Percentiles rank a stretch among this genome's conserved stretches.
Evolutionary conservation across 108 stramenopile genomes (phyloP).

Genomic region (Seminavis robusta): DNA sequence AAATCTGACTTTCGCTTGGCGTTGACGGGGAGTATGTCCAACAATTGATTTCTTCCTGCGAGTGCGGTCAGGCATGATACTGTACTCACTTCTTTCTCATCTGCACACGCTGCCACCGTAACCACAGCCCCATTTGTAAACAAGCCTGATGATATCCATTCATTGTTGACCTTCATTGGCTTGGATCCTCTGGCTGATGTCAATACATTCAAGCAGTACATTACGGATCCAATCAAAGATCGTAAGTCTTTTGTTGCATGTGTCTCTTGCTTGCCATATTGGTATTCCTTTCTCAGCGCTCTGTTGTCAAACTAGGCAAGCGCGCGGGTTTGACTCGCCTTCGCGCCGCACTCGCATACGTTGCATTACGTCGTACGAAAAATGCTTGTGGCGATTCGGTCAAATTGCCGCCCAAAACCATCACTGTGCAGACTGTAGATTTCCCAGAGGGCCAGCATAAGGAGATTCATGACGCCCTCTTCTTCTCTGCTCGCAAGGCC

Average conservation of each 20-base stretch:
- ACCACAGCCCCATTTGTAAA: slow-evolving; percentile 58
- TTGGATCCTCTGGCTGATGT: slow-evolving; percentile 38
- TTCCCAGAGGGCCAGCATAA: no score
- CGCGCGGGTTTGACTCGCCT: slow-evolving; percentile 53
- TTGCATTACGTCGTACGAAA: slow-evolving; percentile 57
- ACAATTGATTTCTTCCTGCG: slow-evolving; percentile 23
- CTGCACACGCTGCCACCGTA: slow-evolving; percentile 26
- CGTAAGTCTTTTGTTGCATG: slow-evolving; percentile 46
- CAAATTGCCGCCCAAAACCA: no score
- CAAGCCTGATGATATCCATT: slow-evolving; percentile 34
- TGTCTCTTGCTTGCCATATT: no score
- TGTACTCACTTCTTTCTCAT: no score
- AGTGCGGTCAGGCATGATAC: slow-evolving; percentile 27
- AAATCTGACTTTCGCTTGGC: no score
- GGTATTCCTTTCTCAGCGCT: no score
- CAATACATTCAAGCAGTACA: slow-evolving; percentile 39
- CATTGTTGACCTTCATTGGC: slow-evolving; percentile 32
- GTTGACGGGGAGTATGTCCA: no score
- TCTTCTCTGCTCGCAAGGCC: no score
- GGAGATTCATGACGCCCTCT: slow-evolving; percentile 46
- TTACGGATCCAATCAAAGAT: slow-evolving; percentile 46
- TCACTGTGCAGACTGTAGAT: no score
- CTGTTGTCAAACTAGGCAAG: no score
- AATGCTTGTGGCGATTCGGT: no score
- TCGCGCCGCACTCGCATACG: slow-evolving; percentile 41